These are phyloP conservation scores for Serendipita vermifera DNA, from an alignment of 768 basidiomycete species.

Conservation along the genomic window DNA sequence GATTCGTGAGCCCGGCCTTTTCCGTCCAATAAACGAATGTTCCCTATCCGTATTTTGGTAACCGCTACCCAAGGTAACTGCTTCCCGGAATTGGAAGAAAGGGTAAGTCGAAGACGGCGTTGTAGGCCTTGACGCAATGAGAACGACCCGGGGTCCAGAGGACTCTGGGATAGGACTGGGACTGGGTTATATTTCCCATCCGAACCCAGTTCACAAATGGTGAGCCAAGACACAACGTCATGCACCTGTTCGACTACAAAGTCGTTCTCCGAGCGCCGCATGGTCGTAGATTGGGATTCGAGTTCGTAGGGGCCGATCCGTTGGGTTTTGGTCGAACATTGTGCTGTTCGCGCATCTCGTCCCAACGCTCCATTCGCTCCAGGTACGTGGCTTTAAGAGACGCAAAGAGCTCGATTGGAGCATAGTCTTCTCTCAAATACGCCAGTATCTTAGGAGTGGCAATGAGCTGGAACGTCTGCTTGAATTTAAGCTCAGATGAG, in stretches of 20 bases:
- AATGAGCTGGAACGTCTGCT: constrained; percentile 66
- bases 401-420: constrained; percentile 84
- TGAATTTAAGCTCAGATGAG: constrained; percentile 69
- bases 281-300: constrained; percentile 39
- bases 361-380: constrained; percentile 84
- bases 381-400: constrained; percentile 68
- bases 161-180: constrained; percentile 61
- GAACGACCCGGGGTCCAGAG: constrained; percentile 73
- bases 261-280: constrained; percentile 88
- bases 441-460: constrained; percentile 58
- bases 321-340: too few relatives aligned
- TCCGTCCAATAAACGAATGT: constrained; percentile 70
- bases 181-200: constrained; percentile 76
- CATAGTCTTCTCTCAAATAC: constrained; percentile 63
- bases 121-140: constrained; percentile 88
- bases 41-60: constrained; percentile 61
- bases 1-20: constrained; percentile 74
- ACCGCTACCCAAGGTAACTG: constrained; percentile 81
- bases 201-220: constrained; percentile 74
- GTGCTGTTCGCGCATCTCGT: constrained; percentile 75
- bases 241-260: constrained; percentile 78
- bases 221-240: constrained; percentile 76
- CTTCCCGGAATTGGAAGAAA: constrained; percentile 79
- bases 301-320: too few relatives aligned
- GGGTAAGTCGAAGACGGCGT: constrained; percentile 57